These are phyloP conservation scores for Oemleria cerasiformis DNA, from an alignment of 306 rosid species.

Conservation along the genomic window DNA sequence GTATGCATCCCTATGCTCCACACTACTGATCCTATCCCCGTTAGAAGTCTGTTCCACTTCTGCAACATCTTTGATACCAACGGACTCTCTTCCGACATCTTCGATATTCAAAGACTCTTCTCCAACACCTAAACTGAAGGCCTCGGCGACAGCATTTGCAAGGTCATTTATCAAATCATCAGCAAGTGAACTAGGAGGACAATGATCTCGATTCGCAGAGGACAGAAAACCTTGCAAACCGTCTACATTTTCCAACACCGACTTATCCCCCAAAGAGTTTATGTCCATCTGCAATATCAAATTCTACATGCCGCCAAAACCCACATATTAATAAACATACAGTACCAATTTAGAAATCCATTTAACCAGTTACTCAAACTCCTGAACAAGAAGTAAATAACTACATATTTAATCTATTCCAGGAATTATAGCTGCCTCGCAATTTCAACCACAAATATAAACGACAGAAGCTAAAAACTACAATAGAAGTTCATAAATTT, in stretches of 20 bases:
- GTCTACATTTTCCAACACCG: slow-evolving; percentile 28
- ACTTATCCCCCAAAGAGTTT: slow-evolving; percentile 28
- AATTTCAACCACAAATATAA: neutral
- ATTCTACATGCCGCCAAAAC: slow-evolving; percentile 29
- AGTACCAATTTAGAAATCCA: neutral
- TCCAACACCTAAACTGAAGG: slow-evolving; percentile 40
- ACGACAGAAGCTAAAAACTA: neutral
- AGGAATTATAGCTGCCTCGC: neutral
- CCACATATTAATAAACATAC: neutral
- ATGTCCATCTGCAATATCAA: slow-evolving; percentile 52
- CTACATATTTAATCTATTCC: neutral
- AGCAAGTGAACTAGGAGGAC: slow-evolving; percentile 13
- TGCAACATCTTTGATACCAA: neutral
- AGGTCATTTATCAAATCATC: slow-evolving; percentile 34
- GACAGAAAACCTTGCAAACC: slow-evolving; percentile 30
- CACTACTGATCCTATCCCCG: slow-evolving; percentile 13
- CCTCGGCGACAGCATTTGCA: slow-evolving; percentile 37
- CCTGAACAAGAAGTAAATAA: neutral
- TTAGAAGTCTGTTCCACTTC: slow-evolving; percentile 25
- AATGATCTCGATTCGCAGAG: slow-evolving; percentile 23
- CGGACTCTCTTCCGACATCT: neutral
- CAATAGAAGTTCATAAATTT: neutral
- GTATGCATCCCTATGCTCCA: slow-evolving; percentile 16
- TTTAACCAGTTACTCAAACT: neutral
- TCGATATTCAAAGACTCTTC: neutral